A percentile compares a stretch with the other conserved stretches of the same genome.
phyloP scores from a whole-genome alignment of 257 asterid genomes.

The Anisodus tanguticus region DNA sequence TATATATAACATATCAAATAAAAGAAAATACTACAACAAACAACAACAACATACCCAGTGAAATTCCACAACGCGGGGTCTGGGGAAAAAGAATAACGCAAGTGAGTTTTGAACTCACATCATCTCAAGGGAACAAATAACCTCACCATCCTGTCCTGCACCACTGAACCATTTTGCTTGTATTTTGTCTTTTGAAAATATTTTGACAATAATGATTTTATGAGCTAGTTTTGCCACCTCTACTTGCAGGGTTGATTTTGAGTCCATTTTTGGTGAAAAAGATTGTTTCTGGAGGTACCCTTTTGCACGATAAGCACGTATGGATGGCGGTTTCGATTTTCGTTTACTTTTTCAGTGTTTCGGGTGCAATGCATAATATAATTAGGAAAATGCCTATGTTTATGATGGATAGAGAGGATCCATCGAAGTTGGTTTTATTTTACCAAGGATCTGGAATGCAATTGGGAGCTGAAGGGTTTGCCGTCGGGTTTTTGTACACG shows the following conservation, averaged over 20 bases:
- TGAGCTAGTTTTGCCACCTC: no score
- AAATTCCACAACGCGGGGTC: no score
- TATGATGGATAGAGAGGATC: slow-evolving; percentile 73
- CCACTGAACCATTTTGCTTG: no score
- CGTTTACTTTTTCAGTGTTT: slow-evolving; percentile 89
- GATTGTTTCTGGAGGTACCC: slow-evolving; percentile 59
- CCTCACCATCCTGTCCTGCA: no score
- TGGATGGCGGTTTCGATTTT: slow-evolving; percentile 92
- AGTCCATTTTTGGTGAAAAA: slow-evolving; percentile 63
- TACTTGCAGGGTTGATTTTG: slow-evolving; percentile 38
- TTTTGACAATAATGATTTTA: no score
- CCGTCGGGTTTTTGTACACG: slow-evolving; percentile 82
- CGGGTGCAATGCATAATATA: slow-evolving; percentile 90
- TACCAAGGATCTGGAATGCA: slow-evolving; percentile 93
- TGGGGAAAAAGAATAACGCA: no score
- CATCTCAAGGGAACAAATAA: no score
- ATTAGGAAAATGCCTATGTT: slow-evolving; percentile 96
- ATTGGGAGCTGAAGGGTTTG: slow-evolving; percentile 88
- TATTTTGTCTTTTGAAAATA: no score
- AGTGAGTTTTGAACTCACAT: no score
- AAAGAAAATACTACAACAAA: no score
- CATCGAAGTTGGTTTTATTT: slow-evolving; percentile 67
- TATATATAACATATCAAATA: no score
- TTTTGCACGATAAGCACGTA: slow-evolving; percentile 62
- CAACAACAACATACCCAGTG: no score